Evolutionary conservation across 805 yeast species (phyloP).

Genomic region (Lipomyces starkeyi): DNA sequence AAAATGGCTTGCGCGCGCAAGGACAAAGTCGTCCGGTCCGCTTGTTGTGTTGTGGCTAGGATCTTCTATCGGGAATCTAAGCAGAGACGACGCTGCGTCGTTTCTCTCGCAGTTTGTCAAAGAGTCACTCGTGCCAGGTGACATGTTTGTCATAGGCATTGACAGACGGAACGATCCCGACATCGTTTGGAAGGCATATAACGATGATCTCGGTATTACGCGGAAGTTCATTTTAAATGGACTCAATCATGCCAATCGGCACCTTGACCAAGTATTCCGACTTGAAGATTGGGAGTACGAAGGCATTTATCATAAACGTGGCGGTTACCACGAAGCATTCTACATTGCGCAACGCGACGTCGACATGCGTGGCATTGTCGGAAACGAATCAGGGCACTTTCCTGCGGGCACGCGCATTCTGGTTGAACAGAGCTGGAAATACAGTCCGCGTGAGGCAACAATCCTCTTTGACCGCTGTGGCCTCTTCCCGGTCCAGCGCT

Average conservation of each 20-base stretch:
- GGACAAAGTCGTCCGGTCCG: conserved; percentile 6
- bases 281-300: conserved; percentile 32
- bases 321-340: conserved; percentile 38
- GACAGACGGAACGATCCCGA: conserved; percentile 37
- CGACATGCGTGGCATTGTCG: not conserved
- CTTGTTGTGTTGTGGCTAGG: conserved; percentile 38
- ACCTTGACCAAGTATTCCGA: conserved; percentile 22
- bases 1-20: conserved; percentile 27
- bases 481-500: conserved; percentile 16
- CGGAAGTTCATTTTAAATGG: conserved; percentile 38
- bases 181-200: conserved; percentile 34
- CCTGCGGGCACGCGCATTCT: conserved; percentile 25
- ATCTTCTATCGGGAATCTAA: conserved; percentile 39
- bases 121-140: conserved; percentile 24
- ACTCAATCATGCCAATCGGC: conserved; percentile 29
- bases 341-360: conserved; percentile 29
- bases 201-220: conserved; percentile 36
- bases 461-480: conserved; percentile 25
- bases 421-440: conserved; percentile 38
- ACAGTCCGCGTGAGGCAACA: conserved; percentile 22
- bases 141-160: conserved; percentile 35
- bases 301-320: conserved; percentile 31
- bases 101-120: conserved; percentile 26
- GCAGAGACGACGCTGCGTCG: conserved; percentile 29
- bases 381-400: conserved; percentile 3